Evolutionary conservation across 2,329 filamentous ascomycete genomes (phyloP), one percentile per base, ranked within the genome.

Genomic region (Paecilomyces sp.): DNA sequence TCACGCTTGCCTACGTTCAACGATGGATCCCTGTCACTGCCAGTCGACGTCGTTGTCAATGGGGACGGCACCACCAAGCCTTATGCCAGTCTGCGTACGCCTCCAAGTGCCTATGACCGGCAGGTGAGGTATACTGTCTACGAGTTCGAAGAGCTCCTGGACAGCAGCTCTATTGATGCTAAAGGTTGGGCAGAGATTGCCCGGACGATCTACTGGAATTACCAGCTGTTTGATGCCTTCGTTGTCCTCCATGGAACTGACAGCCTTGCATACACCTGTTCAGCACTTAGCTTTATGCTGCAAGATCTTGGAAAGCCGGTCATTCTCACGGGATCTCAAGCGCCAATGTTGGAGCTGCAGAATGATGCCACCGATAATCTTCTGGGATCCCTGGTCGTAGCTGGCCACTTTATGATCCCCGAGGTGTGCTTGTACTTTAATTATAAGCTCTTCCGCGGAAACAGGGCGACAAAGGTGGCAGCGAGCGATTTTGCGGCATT

Each of bases 371-470:
- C 92, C 41, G 92, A 95, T 77, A 97, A 96, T 69, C 83, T 97
- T 12, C 83, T 96, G 4, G 90, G 90, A 22, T 92, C 91, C 1
- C 82, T 96, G 69, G 91, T 96, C 70, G 88, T 96, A 59, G 92
- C 92, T 2, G 91, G 91, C 34, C 94, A 94, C 61, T 96, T 96
- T 71, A 89, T 91, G 78, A 91, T 97, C 60, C 92, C 92, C 0
- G 92, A 96, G 73, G 92, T 97, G 57, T 92, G 91, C 71, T 82
- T 97, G 36, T 96, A 95, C 79, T 97, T 97, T 81, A 91, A 94
- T 75, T 90, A 95, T 77, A 91, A 88, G 65, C 83, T 97, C 22
- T 95, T 92, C 77, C 86, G 92, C 28, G 92, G 92, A 15, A 96
- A 96, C 75, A 82, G 92, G 61, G 87, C 90, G 9, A 94, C 90